Evolutionary conservation across 257 asterid genomes (phyloP).

Genomic region (Salvia hispanica): DNA sequence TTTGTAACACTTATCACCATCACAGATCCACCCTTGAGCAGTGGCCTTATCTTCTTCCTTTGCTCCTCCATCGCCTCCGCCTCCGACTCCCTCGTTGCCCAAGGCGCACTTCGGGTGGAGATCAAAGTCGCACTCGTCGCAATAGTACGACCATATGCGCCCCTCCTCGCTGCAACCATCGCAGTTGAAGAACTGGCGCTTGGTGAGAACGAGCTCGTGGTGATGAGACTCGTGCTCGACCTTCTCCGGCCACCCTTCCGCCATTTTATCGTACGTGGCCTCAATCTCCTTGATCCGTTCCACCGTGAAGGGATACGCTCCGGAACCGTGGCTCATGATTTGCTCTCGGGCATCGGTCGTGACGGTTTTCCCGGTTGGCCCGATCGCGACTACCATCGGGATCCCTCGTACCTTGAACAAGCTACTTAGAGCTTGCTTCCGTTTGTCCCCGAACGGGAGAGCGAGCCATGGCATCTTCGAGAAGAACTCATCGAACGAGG

Average conservation of each 20-base stretch:
- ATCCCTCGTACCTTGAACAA: slow-evolving; percentile 72
- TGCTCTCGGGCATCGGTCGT: slow-evolving; percentile 60
- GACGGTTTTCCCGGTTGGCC: slow-evolving; percentile 66
- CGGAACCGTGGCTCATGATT: slow-evolving; percentile 56
- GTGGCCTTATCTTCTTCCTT: slow-evolving; percentile 23
- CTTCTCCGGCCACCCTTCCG: slow-evolving; percentile 74
- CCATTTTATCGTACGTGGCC: slow-evolving; percentile 58
- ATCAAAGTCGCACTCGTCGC: slow-evolving; percentile 66
- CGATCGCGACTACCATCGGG: slow-evolving; percentile 72
- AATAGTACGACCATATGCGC: slow-evolving; percentile 60
- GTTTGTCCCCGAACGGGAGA: slow-evolving; percentile 59
- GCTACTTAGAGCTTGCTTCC: slow-evolving; percentile 53
- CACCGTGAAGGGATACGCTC: slow-evolving; percentile 76
- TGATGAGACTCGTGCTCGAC: slow-evolving; percentile 44
- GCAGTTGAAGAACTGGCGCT: slow-evolving; percentile 47
- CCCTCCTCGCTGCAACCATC: slow-evolving; percentile 68
- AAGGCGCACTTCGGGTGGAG: slow-evolving; percentile 69
- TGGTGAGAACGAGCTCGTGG: slow-evolving; percentile 65
- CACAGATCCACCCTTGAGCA: slow-evolving; percentile 53
- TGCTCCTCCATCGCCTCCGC: background rate
- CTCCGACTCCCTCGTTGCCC: slow-evolving; percentile 5
- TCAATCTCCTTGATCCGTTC: slow-evolving; percentile 74
- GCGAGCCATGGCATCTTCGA: slow-evolving; percentile 85
- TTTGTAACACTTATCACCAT: slow-evolving; percentile 50
- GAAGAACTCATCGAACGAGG: slow-evolving; percentile 65